Conservation (phyloP, 495 filamentous ascomycete species). For the Neohortaea acidophila region DNA sequence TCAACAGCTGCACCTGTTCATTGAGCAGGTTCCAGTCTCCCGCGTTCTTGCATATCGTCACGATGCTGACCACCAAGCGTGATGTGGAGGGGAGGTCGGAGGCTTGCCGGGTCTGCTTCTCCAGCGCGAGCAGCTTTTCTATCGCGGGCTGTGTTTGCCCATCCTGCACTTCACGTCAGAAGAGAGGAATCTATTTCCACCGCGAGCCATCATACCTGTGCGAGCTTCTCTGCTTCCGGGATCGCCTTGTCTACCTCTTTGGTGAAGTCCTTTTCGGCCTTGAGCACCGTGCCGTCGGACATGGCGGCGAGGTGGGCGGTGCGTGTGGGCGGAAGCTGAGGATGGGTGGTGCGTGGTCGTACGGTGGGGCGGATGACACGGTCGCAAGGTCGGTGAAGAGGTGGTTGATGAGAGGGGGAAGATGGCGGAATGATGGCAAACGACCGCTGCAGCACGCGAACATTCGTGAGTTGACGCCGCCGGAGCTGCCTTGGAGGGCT, state of each 20-base stretch:
- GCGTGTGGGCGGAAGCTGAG: too few species aligned
- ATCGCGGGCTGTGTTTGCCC: slow-evolving; percentile 44
- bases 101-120: slow-evolving; percentile 95
- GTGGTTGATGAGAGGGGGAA: too few species aligned
- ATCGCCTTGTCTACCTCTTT: slow-evolving; percentile 86
- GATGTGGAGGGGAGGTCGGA: slow-evolving; percentile 92
- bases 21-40: slow-evolving; percentile 87
- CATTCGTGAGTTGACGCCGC: too few species aligned
- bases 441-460: too few species aligned
- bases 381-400: too few species aligned
- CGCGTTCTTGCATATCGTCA: slow-evolving; percentile 85
- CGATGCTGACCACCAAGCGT: slow-evolving; percentile 67
- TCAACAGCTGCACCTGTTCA: slow-evolving; percentile 86
- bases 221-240: slow-evolving; percentile 73
- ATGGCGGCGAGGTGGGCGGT: too few species aligned
- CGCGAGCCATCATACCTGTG: slow-evolving; percentile 44
- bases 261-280: slow-evolving; percentile 63
- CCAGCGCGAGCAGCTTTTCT: slow-evolving; percentile 77
- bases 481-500: too few species aligned
- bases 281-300: slow-evolving; percentile 44
- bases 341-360: too few species aligned
- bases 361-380: too few species aligned
- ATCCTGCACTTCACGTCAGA: slow-evolving; percentile 1
- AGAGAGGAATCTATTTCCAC: not conserved
- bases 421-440: too few species aligned